Evolutionary conservation across 345 rosid genomes (phyloP).

Genomic region (Eucalyptus curtisii): DNA sequence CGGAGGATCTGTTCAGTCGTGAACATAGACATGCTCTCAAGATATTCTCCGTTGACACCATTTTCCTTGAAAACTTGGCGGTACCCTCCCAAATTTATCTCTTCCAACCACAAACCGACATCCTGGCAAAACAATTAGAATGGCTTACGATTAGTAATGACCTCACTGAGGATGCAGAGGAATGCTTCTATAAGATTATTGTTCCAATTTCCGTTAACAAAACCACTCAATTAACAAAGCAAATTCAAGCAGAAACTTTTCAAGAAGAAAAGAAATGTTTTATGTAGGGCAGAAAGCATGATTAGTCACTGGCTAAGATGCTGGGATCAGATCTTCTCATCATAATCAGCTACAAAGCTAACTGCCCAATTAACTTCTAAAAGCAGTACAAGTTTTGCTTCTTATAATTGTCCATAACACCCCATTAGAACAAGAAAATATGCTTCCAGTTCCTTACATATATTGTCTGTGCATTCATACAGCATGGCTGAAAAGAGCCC

Average conservation of each 20-base stretch:
- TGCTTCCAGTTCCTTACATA: neutral
- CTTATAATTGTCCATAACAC: neutral
- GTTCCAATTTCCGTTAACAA: neutral
- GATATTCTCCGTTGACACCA: constrained; percentile 90
- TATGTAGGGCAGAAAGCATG: neutral
- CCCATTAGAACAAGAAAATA: neutral
- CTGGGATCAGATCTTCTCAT: neutral
- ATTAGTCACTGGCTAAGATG: neutral
- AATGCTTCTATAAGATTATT: neutral
- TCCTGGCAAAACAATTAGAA: constrained; percentile 4
- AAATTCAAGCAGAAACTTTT: neutral
- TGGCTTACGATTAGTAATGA: neutral
- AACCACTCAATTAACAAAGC: neutral
- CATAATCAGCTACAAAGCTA: neutral
- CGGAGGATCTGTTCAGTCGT: constrained; percentile 98
- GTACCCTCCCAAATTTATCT: constrained; percentile 82
- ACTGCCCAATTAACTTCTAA: neutral
- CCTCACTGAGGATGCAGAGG: neutral
- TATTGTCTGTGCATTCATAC: neutral
- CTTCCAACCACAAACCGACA: constrained; percentile 95
- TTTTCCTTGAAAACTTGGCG: constrained; percentile 83
- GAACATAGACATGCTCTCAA: constrained; percentile 98
- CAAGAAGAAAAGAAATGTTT: neutral
- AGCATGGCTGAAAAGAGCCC: neutral
- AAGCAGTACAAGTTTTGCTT: neutral